Base-by-base conservation (phyloP, 2,329 filamentous ascomycete species). In the Venturia nashicola region DNA sequence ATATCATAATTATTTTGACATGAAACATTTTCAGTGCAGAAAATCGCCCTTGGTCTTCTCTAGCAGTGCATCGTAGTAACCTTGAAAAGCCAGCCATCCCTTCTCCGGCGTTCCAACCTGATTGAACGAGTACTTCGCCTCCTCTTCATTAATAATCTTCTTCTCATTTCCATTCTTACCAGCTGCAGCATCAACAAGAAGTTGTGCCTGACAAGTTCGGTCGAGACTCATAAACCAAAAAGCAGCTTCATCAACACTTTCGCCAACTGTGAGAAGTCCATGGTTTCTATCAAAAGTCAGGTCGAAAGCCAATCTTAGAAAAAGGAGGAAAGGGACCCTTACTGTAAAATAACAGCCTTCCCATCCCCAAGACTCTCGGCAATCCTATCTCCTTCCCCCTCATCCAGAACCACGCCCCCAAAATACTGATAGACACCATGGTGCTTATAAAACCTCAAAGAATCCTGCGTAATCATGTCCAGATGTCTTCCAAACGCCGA, bases 51-150 rank as follows among this genome's bases (percentile, higher is more conserved):
- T 75, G 1, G 79, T 82, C 72, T 77, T 81, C 11, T 76, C 76
- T 44, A 82, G 67, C n/a, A 80, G 73, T 67, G 82, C 79, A 70
- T 83, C 80, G 68, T 80, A 82, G 66, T 82, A 81, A 12, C 76
- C 76, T 67, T 82, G 80, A 64, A 82, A 82, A 3, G 77, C 78
- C 55, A 82, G 70, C 79, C 78, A 83, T 0, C 79, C 80, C 67
- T 82, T 83, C 69, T 78, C 78, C 0, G 79, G 76, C 42, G 72
- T 77, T 1, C 77, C 78, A 1, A 79, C 75, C 63, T 76, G 74
- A 66, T 71, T 69, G 64, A 74, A 78, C 40, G 71, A 75, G 65
- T 73, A 73, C 5, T 65, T 67, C 3, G 76, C 76, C 65, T 78
- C 77, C 42, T 70, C 70, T 3, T 78, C 76, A 2, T 69, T 68